Percentiles rank a stretch among this genome's conserved stretches.
Evolutionary conservation across 106 monocot species (phyloP).

Genomic region (Alisma plantagoaquatica): DNA sequence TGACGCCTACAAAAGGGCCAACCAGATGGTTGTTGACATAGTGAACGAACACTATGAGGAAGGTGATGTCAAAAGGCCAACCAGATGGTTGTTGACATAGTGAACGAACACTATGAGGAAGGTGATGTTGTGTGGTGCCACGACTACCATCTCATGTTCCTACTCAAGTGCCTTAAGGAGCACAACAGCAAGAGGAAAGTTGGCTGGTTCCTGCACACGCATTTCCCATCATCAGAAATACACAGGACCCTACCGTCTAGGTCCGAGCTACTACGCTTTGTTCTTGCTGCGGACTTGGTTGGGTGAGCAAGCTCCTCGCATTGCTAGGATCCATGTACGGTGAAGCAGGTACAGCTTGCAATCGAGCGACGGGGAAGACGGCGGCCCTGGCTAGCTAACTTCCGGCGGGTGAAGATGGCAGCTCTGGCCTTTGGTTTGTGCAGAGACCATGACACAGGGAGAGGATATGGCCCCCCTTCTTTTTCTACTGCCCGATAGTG

Average conservation of each 20-base stretch:
- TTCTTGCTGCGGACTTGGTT: conserved; percentile 74
- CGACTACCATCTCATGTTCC: conserved; percentile 97
- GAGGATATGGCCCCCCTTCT: too few species aligned
- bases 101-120: conserved; percentile 83
- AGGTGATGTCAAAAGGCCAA: conserved; percentile 96
- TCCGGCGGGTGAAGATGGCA: too few species aligned
- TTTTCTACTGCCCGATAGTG: too few species aligned
- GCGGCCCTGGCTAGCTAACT: too few species aligned
- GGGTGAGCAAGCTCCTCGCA: conserved; percentile 60
- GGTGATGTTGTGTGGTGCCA: conserved; percentile 99
- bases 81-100: conserved; percentile 96
- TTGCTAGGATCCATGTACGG: too few species aligned
- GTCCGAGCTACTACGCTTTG: conserved; percentile 73
- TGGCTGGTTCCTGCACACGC: conserved; percentile 95
- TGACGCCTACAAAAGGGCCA: conserved; percentile 87
- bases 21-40: conserved; percentile 96
- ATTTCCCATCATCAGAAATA: conserved; percentile 88
- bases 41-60: conserved; percentile 89
- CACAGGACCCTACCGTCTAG: conserved; percentile 80
- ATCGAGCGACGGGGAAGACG: too few species aligned
- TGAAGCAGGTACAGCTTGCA: too few species aligned
- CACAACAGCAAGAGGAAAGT: conserved; percentile 87
- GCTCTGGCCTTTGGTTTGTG: too few species aligned
- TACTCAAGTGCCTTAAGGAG: conserved; percentile 91
- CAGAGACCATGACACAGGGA: too few species aligned